Base-by-base conservation (phyloP, 1,139 yeast species). In the Debaryomyces sp. region DNA sequence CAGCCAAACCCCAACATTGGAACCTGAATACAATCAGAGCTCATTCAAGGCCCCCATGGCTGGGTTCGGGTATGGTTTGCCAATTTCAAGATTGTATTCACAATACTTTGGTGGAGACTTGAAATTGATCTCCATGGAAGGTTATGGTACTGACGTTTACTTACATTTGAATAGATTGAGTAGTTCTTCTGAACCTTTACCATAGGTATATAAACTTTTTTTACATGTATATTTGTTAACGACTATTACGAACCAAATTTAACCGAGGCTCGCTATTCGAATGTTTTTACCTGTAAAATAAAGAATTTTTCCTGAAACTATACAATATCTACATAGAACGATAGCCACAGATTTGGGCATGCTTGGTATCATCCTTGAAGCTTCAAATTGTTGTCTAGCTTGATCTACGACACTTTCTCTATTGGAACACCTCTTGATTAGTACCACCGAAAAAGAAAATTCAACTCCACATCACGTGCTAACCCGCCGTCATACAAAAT, bases 91-190 rank as follows among this genome's bases (percentile, higher is more conserved):
- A 53, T 75, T 91, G 37, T 91, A 91, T 58, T 91, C 97, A 1
- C 85, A 92, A 55, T 91, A 91, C 64, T 90, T 91, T 63, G 96
- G 96, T 3, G 97, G 97, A 8, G 97, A 90, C 60, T 77, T 90
- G 67, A 87, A 86, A 62, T 76, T 91, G 60, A 89, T 89, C 51
- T 84, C 91, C 35, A 89, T 90, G 96, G 97, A 90, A 67, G 96
- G 96, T 10, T 90, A 89, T 59, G 97, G 97, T 9, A 91, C 97
- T 1, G 97, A 90, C 65, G 97, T 89, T 1, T 91, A 90, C 61
- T 70, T 91, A 60, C 96, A 90, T 69, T 75, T 90, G 64, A 90
- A 89, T 67, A 60, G 79, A 50, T 71, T 77, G 59, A 69, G 75
- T 53, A 73, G 79, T 54, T 69, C 76, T 7, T 68, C 72, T 51